These are phyloP conservation scores for Houttuynia cordata DNA, from an alignment of 164 flowering plant genomes.

Conservation along the genomic window DNA sequence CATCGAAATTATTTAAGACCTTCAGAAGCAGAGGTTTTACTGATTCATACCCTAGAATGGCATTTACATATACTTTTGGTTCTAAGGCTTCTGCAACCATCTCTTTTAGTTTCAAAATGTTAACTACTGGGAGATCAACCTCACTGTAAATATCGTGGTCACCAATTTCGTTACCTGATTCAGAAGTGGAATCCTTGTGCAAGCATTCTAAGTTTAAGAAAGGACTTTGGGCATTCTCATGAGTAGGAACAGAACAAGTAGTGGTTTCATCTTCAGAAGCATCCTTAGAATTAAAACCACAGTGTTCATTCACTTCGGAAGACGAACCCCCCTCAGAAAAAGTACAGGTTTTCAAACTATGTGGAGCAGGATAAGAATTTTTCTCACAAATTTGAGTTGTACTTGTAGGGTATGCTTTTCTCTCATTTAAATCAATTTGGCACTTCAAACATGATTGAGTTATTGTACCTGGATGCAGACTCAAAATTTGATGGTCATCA, in stretches of 20 bases:
- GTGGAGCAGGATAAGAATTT: not conserved
- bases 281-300: not conserved
- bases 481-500: not conserved
- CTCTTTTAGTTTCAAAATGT: not conserved
- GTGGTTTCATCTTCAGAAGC: not conserved
- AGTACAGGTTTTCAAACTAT: conserved; percentile 5
- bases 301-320: not conserved
- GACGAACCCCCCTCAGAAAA: conserved; percentile 9
- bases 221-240: conserved; percentile 1
- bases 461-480: not conserved
- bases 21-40: not conserved
- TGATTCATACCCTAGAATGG: not conserved
- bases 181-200: conserved; percentile 2
- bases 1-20: too few species aligned
- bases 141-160: not conserved
- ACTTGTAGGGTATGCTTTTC: conserved; percentile 2
- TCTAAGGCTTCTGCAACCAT: not conserved
- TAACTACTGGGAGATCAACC: not conserved
- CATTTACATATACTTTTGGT: not conserved
- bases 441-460: conserved; percentile 4
- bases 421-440: conserved; percentile 1
- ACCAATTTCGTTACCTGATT: conserved; percentile 11
- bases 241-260: not conserved
- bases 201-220: not conserved
- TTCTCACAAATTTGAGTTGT: conserved; percentile 1